A percentile compares a stretch with the other conserved stretches of the same genome.
These are phyloP conservation scores for Beauveria pseudobassiana DNA, from an alignment of 2,329 filamentous ascomycete species.

Conservation along the genomic window DNA sequence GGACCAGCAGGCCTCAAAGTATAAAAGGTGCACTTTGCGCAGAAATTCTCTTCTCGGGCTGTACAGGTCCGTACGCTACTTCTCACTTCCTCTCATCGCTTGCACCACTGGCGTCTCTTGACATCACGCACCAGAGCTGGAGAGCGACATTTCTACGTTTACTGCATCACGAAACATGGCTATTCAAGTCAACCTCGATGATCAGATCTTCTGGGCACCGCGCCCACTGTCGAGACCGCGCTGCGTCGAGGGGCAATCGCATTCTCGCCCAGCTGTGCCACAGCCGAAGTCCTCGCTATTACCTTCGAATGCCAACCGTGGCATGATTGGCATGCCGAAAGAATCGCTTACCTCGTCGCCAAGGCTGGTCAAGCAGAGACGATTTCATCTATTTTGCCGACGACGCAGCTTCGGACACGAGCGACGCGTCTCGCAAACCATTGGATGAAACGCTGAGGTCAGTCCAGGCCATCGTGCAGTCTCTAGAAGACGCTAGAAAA, in stretches of 20 bases:
- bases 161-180: background rate
- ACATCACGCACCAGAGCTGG: too few species aligned
- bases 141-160: background rate
- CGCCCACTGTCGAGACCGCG: background rate
- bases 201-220: conserved; percentile 4
- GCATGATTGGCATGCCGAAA: background rate
- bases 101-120: too few species aligned
- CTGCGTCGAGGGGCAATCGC: background rate
- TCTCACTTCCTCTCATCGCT: too few species aligned
- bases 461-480: conserved; percentile 2
- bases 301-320: background rate
- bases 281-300: background rate
- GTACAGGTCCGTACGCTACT: too few species aligned
- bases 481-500: conserved; percentile 1
- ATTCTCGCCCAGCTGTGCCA: background rate
- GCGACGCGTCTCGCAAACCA: background rate
- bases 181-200: background rate
- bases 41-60: too few species aligned
- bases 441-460: background rate
- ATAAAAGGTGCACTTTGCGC: too few species aligned
- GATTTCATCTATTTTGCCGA: conserved; percentile 4
- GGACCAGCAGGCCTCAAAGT: too few species aligned
- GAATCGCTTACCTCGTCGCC: background rate
- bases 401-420: background rate
- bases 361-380: background rate